Percentiles rank a stretch among this genome's conserved stretches.
Conservation (phyloP, 2,329 filamentous ascomycete species). For the Aspergillus japonicus region DNA sequence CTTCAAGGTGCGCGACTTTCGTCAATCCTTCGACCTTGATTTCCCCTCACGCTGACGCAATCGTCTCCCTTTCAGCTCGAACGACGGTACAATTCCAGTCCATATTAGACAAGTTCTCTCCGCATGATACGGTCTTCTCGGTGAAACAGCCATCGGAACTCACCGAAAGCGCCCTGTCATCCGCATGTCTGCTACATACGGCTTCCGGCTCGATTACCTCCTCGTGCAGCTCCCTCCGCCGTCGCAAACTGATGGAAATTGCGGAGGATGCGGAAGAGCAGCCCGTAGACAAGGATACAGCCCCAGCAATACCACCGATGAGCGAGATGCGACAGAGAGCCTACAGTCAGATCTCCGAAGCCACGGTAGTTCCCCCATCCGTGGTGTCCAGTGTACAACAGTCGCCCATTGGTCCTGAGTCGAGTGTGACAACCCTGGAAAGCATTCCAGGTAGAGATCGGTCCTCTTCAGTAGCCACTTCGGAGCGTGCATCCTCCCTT, state of each 20-base stretch:
- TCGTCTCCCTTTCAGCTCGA: slow-evolving; percentile 60
- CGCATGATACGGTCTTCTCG: slow-evolving; percentile 81
- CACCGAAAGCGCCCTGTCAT: slow-evolving; percentile 81
- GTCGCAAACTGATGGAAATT: slow-evolving; percentile 82
- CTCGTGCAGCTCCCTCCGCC: slow-evolving; percentile 74
- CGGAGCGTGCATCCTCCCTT: slow-evolving; percentile 23
- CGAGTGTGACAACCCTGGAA: slow-evolving; percentile 12
- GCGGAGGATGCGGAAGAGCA: slow-evolving; percentile 88
- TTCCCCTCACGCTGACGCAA: slow-evolving; percentile 12
- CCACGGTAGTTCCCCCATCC: slow-evolving; percentile 34
- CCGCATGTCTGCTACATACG: slow-evolving; percentile 84
- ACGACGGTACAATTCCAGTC: slow-evolving; percentile 69
- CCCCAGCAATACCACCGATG: slow-evolving; percentile 24
- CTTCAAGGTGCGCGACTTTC: slow-evolving; percentile 72
- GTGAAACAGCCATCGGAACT: slow-evolving; percentile 74
- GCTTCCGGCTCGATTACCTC: slow-evolving; percentile 83
- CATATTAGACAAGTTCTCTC: slow-evolving; percentile 67
- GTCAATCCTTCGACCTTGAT: not conserved
- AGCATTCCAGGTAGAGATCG: slow-evolving; percentile 11
- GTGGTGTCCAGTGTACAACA: slow-evolving; percentile 17
- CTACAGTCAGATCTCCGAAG: slow-evolving; percentile 35
- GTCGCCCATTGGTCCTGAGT: slow-evolving; percentile 19
- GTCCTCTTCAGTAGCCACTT: slow-evolving; percentile 15
- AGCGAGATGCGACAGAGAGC: slow-evolving; percentile 24
- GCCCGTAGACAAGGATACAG: slow-evolving; percentile 57